Evolutionary conservation across 108 stramenopile genomes (phyloP).

Genomic region (Cyclostephanos tholiformis): DNA sequence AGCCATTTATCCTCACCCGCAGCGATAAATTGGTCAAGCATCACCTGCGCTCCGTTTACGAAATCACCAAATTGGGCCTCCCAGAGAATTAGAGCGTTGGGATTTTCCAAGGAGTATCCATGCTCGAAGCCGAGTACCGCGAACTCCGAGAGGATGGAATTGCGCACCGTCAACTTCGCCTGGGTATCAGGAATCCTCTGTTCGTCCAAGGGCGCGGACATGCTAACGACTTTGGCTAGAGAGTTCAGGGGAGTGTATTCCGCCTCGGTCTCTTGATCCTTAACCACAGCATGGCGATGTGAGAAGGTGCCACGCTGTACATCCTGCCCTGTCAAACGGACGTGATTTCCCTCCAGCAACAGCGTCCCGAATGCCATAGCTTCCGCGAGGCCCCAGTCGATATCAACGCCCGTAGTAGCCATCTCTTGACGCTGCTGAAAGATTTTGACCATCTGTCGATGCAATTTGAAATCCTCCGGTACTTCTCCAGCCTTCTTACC

Average conservation of each 20-base stretch:
- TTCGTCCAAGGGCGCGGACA: constrained; percentile 82
- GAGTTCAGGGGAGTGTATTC: constrained; percentile 93
- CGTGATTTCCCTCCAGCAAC: constrained; percentile 96
- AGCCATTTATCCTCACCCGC: constrained; percentile 99
- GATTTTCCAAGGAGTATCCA: constrained; percentile 97
- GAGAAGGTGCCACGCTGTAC: constrained; percentile 96
- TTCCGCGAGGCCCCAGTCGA: constrained; percentile 99
- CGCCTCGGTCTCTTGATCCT: constrained; percentile 92
- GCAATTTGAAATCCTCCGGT: constrained; percentile 90
- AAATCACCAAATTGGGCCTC: constrained; percentile 99
- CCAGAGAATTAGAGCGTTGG: constrained; percentile 96
- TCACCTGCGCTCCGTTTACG: constrained; percentile 96
- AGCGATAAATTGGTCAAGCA: constrained; percentile 98
- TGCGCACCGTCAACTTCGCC: constrained; percentile 90
- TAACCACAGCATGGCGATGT: constrained; percentile 97
- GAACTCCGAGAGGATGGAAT: constrained; percentile 96
- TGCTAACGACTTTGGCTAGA: constrained; percentile 79
- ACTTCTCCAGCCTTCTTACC: constrained; percentile 83
- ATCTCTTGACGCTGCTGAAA: constrained; percentile 83
- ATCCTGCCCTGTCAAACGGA: constrained; percentile 98
- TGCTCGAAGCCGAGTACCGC: constrained; percentile 98
- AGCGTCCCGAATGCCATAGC: constrained; percentile 97
- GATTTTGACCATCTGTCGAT: constrained; percentile 93
- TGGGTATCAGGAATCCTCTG: constrained; percentile 80
- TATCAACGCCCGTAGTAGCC: constrained; percentile 85